Conservation (phyloP, 352 stramenopile species). For the Aphanomyces invadans region DNA sequence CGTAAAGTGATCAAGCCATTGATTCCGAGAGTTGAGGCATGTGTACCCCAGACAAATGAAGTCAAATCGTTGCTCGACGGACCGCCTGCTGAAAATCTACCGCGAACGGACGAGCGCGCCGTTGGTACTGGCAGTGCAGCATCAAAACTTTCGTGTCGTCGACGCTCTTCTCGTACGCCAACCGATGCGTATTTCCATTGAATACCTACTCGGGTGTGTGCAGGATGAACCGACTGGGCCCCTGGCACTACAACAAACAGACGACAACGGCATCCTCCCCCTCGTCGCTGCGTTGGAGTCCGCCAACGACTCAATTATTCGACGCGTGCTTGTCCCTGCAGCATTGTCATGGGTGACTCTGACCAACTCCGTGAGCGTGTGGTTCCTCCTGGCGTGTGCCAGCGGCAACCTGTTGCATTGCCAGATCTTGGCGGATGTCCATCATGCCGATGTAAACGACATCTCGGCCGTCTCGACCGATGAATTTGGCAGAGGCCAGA, state of each 20-base stretch:
- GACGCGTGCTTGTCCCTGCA: conserved; percentile 60
- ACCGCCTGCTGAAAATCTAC: conserved; percentile 55
- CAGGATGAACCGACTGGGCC: conserved; percentile 32
- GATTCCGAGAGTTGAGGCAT: too few relatives aligned
- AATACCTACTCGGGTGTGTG: background rate
- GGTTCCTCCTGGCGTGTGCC: conserved; percentile 64
- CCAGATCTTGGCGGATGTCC: conserved; percentile 55
- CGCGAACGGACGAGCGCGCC: conserved; percentile 49
- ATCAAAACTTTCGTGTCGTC: conserved; percentile 68
- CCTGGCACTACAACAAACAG: conserved; percentile 37
- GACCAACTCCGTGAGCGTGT: conserved; percentile 59
- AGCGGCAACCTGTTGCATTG: conserved; percentile 67
- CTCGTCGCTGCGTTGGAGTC: conserved; percentile 62
- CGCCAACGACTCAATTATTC: conserved; percentile 65
- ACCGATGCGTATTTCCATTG: background rate
- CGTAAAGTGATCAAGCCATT: background rate
- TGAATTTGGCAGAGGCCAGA: conserved; percentile 64
- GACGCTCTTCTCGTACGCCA: conserved; percentile 47
- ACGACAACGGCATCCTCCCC: conserved; percentile 49
- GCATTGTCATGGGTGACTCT: conserved; percentile 61
- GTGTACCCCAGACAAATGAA: conserved; percentile 16
- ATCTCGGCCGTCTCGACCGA: conserved; percentile 71
- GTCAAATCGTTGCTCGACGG: conserved; percentile 44
- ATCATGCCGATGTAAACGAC: conserved; percentile 57
- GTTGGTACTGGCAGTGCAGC: conserved; percentile 67